Conservation (phyloP, 331 rosid species). For the Quercus lobata region DNA sequence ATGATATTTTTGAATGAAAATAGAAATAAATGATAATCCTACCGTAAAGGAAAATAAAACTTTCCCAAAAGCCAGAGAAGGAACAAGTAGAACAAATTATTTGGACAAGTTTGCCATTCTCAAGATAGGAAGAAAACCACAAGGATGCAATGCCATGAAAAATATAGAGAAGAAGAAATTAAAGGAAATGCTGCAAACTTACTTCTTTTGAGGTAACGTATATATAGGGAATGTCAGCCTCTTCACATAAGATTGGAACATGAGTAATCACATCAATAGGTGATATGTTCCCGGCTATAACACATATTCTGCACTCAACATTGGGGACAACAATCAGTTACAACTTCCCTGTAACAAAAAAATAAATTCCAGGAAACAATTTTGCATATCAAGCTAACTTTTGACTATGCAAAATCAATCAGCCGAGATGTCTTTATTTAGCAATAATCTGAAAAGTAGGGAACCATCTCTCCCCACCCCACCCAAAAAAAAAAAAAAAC, state of each 20-base stretch:
- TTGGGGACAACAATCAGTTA: background rate
- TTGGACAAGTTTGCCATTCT: background rate
- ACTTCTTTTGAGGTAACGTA: constrained; percentile 90
- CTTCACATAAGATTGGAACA: constrained; percentile 87
- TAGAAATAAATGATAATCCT: background rate
- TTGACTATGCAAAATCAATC: background rate
- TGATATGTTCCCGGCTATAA: constrained; percentile 91
- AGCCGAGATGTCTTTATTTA: background rate
- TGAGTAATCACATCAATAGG: constrained; percentile 96
- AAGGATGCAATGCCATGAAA: background rate
- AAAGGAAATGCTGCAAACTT: constrained; percentile 15
- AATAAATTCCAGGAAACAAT: background rate
- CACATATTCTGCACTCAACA: constrained; percentile 58
- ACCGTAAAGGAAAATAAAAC: background rate
- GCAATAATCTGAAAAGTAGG: background rate
- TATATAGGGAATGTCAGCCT: constrained; percentile 70
- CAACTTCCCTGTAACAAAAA: background rate
- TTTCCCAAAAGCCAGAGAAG: background rate
- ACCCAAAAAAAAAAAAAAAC: background rate
- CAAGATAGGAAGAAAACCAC: background rate
- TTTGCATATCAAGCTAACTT: background rate
- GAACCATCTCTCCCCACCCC: background rate
- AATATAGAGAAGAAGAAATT: background rate
- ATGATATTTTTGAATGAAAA: background rate
- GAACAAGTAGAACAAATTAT: background rate